These are phyloP conservation scores for Chalciporus chontae DNA, from an alignment of 768 basidiomycete species.

Conservation along the genomic window DNA sequence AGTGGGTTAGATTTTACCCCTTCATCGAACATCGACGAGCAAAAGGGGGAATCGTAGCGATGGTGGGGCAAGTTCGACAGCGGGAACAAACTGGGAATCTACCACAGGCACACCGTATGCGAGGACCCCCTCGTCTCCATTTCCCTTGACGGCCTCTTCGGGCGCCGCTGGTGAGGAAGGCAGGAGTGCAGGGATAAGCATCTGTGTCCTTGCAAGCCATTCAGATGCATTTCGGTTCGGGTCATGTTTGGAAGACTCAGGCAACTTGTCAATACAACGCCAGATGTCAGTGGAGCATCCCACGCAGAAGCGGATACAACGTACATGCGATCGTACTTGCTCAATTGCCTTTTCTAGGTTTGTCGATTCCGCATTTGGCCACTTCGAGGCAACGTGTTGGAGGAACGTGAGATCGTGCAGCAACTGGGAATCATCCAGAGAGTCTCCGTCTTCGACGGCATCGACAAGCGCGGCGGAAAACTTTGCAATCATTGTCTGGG, in stretches of 20 bases:
- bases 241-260: constrained; percentile 12
- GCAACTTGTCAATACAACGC: constrained; percentile 11
- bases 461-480: constrained; percentile 32
- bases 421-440: constrained; percentile 29
- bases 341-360: constrained; percentile 29
- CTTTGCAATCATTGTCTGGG: constrained; percentile 38
- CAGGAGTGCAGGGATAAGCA: constrained; percentile 57
- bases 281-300: constrained; percentile 1
- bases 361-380: constrained; percentile 16
- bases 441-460: constrained; percentile 31
- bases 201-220: constrained; percentile 55
- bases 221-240: constrained; percentile 35
- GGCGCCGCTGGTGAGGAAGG: constrained; percentile 32
- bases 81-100: constrained; percentile 54
- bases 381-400: constrained; percentile 36
- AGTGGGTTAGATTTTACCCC: constrained; percentile 15
- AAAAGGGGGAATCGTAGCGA: constrained; percentile 74
- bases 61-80: constrained; percentile 64
- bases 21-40: constrained; percentile 44
- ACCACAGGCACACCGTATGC: constrained; percentile 49
- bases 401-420: constrained; percentile 50
- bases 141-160: constrained; percentile 20
- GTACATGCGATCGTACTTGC: constrained; percentile 26
- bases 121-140: constrained; percentile 43
- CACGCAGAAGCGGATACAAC: constrained; percentile 5